phyloP scores from a whole-genome alignment of 176 grass and related monocot species.

The Bothriochloa decipiens region DNA sequence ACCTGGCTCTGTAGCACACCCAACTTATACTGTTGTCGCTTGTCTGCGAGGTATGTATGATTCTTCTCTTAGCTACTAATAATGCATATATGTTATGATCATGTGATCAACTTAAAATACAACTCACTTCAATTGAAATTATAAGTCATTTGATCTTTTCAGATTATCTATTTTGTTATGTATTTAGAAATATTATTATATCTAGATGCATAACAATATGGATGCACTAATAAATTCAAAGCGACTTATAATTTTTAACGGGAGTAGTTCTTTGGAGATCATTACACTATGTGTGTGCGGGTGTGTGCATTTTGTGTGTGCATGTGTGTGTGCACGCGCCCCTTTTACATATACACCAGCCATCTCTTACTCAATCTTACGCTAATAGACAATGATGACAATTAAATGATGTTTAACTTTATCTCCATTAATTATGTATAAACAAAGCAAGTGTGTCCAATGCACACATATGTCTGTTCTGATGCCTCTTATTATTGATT shows the following conservation, averaged over 20 bases:
- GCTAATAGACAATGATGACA: no score
- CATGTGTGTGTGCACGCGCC: no score
- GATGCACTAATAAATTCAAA: no score
- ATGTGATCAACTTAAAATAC: no score
- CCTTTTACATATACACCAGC: neutral
- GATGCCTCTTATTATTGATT: neutral
- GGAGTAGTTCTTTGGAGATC: neutral
- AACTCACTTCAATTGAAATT: no score
- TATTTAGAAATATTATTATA: no score
- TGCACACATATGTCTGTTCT: neutral
- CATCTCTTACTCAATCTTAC: neutral
- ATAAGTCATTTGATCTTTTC: no score
- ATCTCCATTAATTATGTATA: neutral
- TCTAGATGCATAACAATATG: no score
- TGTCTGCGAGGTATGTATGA: slow-evolving; percentile 15
- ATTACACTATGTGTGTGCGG: neutral
- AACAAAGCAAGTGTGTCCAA: neutral
- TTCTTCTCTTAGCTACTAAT: neutral
- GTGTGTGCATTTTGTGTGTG: no score
- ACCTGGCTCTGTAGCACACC: neutral
- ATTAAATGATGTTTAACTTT: neutral
- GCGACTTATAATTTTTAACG: no score
- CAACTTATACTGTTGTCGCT: slow-evolving; percentile 17
- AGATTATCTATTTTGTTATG: no score
- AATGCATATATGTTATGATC: neutral